Conservation (phyloP, 225 moss, liverwort and hornwort species). For the Sphagnum contortum region DNA sequence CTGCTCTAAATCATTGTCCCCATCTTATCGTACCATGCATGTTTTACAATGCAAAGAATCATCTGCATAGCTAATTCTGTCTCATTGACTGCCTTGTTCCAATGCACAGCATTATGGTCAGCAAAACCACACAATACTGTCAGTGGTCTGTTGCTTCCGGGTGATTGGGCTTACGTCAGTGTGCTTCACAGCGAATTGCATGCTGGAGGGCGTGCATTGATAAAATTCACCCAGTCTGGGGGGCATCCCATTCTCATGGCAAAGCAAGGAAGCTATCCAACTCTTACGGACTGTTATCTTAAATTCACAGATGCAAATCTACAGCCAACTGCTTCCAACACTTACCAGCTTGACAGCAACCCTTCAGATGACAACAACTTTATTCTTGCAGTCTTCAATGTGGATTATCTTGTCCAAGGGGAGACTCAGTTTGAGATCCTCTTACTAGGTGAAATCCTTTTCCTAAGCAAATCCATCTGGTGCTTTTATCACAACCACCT, state of each 20-base stretch:
- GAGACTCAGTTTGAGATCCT: constrained; percentile 29
- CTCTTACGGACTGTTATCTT: constrained; percentile 23
- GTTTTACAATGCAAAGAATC: too few species aligned
- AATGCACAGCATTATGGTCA: constrained; percentile 21
- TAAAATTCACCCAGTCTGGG: constrained; percentile 17
- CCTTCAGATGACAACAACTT: constrained; percentile 13
- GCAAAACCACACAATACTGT: constrained; percentile 9
- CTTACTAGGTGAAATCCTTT: constrained; percentile 15
- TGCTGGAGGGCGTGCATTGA: constrained; percentile 9
- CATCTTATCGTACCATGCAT: too few species aligned
- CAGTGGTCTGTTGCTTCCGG: constrained; percentile 26
- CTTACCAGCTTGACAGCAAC: constrained; percentile 16
- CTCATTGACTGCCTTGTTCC: too few species aligned
- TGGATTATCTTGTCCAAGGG: constrained; percentile 28
- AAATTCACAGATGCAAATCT: constrained; percentile 32
- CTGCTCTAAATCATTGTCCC: background rate
- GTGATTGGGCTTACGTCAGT: constrained; percentile 37
- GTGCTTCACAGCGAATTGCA: constrained; percentile 9
- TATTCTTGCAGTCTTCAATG: constrained; percentile 43
- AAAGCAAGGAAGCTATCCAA: constrained; percentile 27
- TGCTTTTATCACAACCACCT: too few species aligned
- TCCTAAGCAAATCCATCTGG: background rate
- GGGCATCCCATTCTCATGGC: constrained; percentile 38
- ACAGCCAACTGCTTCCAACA: constrained; percentile 15
- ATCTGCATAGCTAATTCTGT: too few species aligned